Evolutionary conservation across 1,284 basidiomycete species (phyloP).

Genomic region (Cutaneotrichosporon dermatis): DNA sequence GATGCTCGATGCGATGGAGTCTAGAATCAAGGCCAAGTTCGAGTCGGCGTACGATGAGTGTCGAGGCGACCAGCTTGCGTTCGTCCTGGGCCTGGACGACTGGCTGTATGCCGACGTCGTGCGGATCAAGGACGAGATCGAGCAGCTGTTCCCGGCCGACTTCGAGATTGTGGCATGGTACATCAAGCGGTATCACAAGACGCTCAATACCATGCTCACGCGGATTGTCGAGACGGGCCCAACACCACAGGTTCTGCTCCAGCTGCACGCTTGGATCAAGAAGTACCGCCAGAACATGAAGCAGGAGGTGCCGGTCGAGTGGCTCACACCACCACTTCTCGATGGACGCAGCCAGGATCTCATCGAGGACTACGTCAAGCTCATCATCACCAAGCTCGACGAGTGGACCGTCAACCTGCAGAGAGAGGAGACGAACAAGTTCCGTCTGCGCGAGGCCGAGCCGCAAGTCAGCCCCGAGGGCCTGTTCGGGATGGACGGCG

Average conservation of each 20-base stretch:
- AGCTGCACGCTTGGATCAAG: constrained; percentile 88
- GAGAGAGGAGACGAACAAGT: constrained; percentile 82
- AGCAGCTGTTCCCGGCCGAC: constrained; percentile 82
- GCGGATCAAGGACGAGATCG: constrained; percentile 79
- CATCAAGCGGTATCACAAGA: constrained; percentile 86
- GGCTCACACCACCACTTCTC: constrained; percentile 81
- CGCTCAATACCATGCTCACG: constrained; percentile 72
- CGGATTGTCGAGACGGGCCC: constrained; percentile 69
- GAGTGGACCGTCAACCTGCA: constrained; percentile 95
- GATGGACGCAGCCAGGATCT: constrained; percentile 89
- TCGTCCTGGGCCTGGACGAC: constrained; percentile 77
- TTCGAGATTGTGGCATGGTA: constrained; percentile 82
- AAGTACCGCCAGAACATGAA: constrained; percentile 94
- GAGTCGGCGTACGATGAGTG: constrained; percentile 63
- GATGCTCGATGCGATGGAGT: constrained; percentile 72
- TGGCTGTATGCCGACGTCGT: constrained; percentile 87
- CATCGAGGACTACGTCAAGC: constrained; percentile 90
- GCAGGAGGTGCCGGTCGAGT: constrained; percentile 74
- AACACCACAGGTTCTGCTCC: constrained; percentile 79
- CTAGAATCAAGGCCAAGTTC: constrained; percentile 72
- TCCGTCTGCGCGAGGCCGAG: constrained; percentile 73
- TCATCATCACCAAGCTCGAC: constrained; percentile 93
- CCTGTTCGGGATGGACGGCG: constrained; percentile 84
- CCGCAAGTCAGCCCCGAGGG: constrained; percentile 87
- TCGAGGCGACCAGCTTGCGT: constrained; percentile 61